Evolutionary conservation across 768 basidiomycete genomes (phyloP).

Genomic region (Lentinula edodes): DNA sequence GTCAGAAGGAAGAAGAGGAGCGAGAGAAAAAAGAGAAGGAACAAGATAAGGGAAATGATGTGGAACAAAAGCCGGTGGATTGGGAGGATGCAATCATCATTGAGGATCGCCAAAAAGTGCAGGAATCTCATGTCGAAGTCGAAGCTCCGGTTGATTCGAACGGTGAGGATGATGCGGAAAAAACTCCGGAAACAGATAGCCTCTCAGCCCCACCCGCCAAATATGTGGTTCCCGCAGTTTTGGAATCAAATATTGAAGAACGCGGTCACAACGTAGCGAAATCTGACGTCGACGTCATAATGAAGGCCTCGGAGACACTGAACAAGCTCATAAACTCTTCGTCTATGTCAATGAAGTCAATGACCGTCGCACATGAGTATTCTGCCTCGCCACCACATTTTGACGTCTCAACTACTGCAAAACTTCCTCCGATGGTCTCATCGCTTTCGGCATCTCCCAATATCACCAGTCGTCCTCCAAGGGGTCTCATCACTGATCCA

Average conservation of each 20-base stretch:
- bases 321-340: neutral
- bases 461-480: neutral
- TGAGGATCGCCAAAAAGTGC: neutral
- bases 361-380: neutral
- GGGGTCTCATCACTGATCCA: neutral
- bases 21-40: neutral
- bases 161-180: too few relatives aligned
- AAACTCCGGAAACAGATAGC: neutral
- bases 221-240: neutral
- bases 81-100: neutral
- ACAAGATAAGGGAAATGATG: neutral
- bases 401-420: neutral
- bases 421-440: neutral
- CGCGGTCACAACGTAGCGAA: neutral
- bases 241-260: neutral
- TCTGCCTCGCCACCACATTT: neutral
- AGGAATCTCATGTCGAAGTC: neutral
- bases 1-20: slow-evolving; percentile 3
- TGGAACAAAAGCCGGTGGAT: neutral
- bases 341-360: neutral
- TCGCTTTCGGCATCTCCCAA: neutral
- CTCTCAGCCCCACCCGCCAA: neutral
- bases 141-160: too few relatives aligned
- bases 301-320: neutral
- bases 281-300: neutral